Conservation (phyloP, 2,329 filamentous ascomycete genomes). For the Paecilomyces variotii region DNA sequence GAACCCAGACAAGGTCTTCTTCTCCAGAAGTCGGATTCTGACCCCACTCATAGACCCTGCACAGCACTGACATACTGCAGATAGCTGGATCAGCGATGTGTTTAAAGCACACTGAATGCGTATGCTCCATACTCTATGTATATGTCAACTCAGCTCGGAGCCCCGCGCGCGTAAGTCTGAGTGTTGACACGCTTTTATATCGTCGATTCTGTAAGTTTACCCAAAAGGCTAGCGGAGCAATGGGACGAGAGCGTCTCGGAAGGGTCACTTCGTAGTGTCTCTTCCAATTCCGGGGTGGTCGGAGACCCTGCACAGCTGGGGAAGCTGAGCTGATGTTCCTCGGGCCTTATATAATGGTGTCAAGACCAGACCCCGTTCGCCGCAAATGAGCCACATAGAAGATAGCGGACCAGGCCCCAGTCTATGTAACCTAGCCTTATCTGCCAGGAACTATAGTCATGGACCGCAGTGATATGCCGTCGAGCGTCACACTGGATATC, state of each 20-base stretch:
- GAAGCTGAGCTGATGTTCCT: background rate
- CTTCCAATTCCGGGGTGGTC: background rate
- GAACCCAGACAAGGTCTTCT: background rate
- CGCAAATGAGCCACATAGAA: background rate
- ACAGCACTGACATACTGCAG: background rate
- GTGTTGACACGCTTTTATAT: background rate
- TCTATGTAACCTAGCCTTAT: background rate
- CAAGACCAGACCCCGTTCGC: background rate
- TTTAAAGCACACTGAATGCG: background rate
- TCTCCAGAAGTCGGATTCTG: background rate
- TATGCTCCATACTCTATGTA: background rate
- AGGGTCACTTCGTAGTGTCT: background rate
- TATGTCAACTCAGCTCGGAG: background rate
- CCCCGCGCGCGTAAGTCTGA: background rate
- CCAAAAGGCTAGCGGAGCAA: background rate
- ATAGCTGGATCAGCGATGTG: background rate
- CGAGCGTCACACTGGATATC: background rate
- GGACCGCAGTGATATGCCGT: background rate
- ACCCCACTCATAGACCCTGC: background rate
- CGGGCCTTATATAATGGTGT: background rate
- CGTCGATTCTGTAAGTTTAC: background rate
- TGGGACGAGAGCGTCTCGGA: background rate
- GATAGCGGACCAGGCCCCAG: background rate
- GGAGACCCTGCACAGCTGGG: background rate
- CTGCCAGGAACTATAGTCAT: background rate